Evolutionary conservation across 805 yeast genomes (phyloP).

Genomic region (Wickerhamomyces hampshirensis): DNA sequence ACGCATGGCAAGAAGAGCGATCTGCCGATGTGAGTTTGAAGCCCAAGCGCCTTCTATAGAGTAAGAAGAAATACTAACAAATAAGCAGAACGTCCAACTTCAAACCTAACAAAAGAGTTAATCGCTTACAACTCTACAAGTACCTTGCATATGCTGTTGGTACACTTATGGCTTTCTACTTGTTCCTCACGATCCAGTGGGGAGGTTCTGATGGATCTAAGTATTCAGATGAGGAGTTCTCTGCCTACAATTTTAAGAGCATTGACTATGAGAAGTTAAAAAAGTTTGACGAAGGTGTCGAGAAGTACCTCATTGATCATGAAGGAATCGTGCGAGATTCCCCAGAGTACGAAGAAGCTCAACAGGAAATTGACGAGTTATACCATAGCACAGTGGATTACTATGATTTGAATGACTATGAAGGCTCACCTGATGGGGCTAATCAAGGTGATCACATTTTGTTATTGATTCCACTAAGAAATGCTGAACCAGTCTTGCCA

Average conservation of each 20-base stretch:
- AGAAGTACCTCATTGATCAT: slow-evolving; percentile 30
- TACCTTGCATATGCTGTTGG: slow-evolving; percentile 2
- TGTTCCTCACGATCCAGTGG: neutral
- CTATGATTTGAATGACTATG: slow-evolving; percentile 56
- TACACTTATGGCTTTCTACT: neutral
- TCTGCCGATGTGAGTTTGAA: slow-evolving; percentile 43
- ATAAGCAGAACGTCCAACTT: slow-evolving; percentile 27
- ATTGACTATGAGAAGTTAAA: slow-evolving; percentile 28
- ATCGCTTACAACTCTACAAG: neutral
- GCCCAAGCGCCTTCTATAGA: too few species aligned
- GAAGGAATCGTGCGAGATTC: slow-evolving; percentile 28
- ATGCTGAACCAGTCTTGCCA: slow-evolving; percentile 73
- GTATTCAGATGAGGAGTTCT: slow-evolving; percentile 12
- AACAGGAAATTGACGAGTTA: slow-evolving; percentile 32
- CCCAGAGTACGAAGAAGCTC: slow-evolving; percentile 19
- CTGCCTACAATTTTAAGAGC: slow-evolving; percentile 25
- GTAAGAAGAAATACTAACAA: slow-evolving; percentile 9
- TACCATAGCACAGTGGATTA: slow-evolving; percentile 47
- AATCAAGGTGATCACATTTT: slow-evolving; percentile 57
- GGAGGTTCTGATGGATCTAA: neutral
- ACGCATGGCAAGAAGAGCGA: slow-evolving; percentile 40
- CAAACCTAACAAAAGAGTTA: slow-evolving; percentile 18
- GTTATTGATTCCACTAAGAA: slow-evolving; percentile 70
- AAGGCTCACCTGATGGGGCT: slow-evolving; percentile 48
- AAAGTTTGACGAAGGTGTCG: slow-evolving; percentile 36